phyloP scores from a whole-genome alignment of 1,284 basidiomycete genomes.

The Ustilago shanxiensis region DNA sequence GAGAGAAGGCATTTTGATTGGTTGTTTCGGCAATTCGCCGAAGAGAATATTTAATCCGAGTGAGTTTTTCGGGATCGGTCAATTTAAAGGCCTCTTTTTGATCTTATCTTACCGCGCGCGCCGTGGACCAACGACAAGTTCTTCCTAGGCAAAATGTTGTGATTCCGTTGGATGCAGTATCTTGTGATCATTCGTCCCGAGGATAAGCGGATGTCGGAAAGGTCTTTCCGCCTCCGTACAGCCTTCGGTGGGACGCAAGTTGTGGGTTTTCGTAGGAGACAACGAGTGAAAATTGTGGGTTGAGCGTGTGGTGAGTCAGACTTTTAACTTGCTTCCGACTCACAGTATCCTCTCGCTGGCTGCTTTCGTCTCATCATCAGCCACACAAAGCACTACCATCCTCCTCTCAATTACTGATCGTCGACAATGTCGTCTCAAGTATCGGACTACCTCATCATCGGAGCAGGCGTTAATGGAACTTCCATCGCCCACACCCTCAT shows the following conservation, averaged over 20 bases:
- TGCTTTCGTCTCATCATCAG: neutral
- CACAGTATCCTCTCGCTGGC: neutral
- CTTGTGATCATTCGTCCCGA: neutral
- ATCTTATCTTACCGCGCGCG: neutral
- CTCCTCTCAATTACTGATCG: too few relatives aligned
- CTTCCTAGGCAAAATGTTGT: constrained; percentile 2
- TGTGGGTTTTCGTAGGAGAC: too few relatives aligned
- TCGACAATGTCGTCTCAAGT: constrained; percentile 1
- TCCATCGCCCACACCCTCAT: constrained; percentile 78
- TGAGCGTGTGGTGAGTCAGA: too few relatives aligned
- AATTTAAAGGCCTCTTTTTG: constrained; percentile 11
- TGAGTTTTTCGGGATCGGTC: constrained; percentile 1
- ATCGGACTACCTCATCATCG: constrained; percentile 74
- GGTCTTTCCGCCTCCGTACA: too few relatives aligned
- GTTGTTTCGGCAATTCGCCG: constrained; percentile 3
- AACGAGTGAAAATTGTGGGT: too few relatives aligned
- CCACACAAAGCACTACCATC: too few relatives aligned
- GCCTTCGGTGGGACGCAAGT: too few relatives aligned
- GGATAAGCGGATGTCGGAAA: too few relatives aligned
- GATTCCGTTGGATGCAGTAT: neutral
- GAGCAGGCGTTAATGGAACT: constrained; percentile 88
- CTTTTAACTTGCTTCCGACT: too few relatives aligned
- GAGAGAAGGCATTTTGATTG: neutral
- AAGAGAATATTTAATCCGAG: neutral
- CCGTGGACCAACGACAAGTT: constrained; percentile 1